These are phyloP conservation scores for Coniochaeta ligniaria DNA, from an alignment of 2,329 filamentous ascomycete species.

Conservation along the genomic window DNA sequence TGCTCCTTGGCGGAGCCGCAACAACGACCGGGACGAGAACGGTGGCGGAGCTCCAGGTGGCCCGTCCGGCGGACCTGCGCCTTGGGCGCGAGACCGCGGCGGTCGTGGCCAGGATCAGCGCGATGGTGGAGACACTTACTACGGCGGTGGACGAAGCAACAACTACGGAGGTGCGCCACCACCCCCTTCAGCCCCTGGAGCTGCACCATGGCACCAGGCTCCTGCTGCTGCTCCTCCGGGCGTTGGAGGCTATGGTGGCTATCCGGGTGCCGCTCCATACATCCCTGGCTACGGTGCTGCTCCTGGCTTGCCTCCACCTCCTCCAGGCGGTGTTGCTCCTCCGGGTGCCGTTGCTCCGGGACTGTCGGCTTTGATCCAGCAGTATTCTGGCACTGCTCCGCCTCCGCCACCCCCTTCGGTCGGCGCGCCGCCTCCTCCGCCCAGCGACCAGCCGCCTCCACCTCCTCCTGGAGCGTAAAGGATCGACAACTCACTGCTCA, in stretches of 20 bases:
- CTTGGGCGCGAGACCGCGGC: constrained; percentile 46
- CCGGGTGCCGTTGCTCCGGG: constrained; percentile 45
- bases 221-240: constrained; percentile 34
- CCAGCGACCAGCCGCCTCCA: constrained; percentile 24
- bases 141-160: constrained; percentile 32
- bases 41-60: constrained; percentile 28
- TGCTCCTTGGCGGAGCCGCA: constrained; percentile 68
- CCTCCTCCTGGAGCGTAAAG: constrained; percentile 27
- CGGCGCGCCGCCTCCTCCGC: constrained; percentile 26
- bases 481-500: background rate
- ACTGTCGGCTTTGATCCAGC: constrained; percentile 53
- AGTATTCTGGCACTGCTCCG: constrained; percentile 32
- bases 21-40: constrained; percentile 43
- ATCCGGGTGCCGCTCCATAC: constrained; percentile 45
- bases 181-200: constrained; percentile 22
- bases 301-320: constrained; percentile 39
- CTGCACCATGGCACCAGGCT: constrained; percentile 56
- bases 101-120: constrained; percentile 39
- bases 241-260: constrained; percentile 44
- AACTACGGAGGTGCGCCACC: constrained; percentile 15
- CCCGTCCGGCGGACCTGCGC: constrained; percentile 41
- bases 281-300: constrained; percentile 41
- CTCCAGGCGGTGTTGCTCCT: constrained; percentile 30
- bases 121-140: constrained; percentile 33
- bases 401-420: constrained; percentile 22